Evolutionary conservation across 2,329 filamentous ascomycete genomes (phyloP), one percentile per base, ranked within the genome.

Genomic region (Apiospora pterosperma): DNA sequence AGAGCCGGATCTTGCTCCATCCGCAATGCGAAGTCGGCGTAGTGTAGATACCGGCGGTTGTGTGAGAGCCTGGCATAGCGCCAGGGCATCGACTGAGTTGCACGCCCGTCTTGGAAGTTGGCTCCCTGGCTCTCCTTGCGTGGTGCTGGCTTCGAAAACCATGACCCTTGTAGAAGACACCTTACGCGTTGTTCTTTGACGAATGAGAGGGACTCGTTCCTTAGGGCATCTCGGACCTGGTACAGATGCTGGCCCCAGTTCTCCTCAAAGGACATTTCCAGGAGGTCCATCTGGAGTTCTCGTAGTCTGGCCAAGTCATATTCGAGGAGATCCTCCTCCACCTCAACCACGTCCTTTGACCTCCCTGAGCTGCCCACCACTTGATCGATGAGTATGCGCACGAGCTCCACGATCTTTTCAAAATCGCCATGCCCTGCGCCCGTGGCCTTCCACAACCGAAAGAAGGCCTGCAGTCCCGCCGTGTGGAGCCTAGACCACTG

Each of bases 121-220:
- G 80, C 67, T 74, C 79, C 67, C 74, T 75, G 62, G 77, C 82
- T 71, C 70, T 79, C 69, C 82, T 86, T 74, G 73, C 77, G 72
- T 76, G 80, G 76, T 12, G 78, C 73, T 5, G 84, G 77, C 77
- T 84, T 78, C 75, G 80, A 76, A 79, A 98, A 99, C 96, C 96
- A 99, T 11, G 91, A 89, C 7, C 96, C 96, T 69, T 92, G 86
- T 4, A 98, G 85, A 42, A 99, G 82, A 74, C 94, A 97, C 63
- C 96, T 87, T 67, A 98, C 92, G 41, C 96, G 89, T 77, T 99
- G 96, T 79, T 99, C 96, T 78, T 97, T 97, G 78, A 98, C 92
- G 74, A 99, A 99, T 73, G 97, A 92, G 63, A 97, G 80, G 12
- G 95, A 93, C 77, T 99, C 96, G 72, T 95, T 89, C 70, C 92